phyloP scores from a whole-genome alignment of 495 filamentous ascomycete species.

The Neurospora sp. region DNA sequence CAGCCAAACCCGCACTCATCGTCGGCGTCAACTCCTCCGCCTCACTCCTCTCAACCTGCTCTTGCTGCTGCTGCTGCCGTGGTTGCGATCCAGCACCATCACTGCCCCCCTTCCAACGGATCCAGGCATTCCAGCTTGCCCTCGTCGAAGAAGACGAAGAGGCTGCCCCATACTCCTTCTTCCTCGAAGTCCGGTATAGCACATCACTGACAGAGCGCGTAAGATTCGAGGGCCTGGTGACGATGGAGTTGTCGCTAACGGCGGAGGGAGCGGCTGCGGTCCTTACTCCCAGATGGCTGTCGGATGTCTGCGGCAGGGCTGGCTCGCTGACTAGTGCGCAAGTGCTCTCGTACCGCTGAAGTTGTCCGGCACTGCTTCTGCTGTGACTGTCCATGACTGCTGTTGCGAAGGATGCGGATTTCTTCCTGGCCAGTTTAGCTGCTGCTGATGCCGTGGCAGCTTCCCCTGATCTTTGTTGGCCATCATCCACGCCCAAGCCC shows the following conservation, averaged over 20 bases:
- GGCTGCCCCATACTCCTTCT: neutral
- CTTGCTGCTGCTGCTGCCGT: neutral
- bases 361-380: constrained; percentile 3
- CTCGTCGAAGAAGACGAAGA: neutral
- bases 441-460: neutral
- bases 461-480: neutral
- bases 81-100: neutral
- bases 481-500: neutral
- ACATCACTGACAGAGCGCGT: neutral
- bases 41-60: neutral
- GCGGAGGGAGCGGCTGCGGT: constrained; percentile 10
- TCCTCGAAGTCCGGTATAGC: neutral
- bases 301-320: constrained; percentile 37
- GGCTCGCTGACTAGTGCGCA: constrained; percentile 34
- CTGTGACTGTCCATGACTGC: constrained; percentile 34
- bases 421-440: constrained; percentile 25
- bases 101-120: neutral
- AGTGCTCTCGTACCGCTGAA: constrained; percentile 3
- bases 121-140: neutral
- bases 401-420: constrained; percentile 35
- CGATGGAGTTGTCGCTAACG: neutral
- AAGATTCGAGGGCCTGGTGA: neutral
- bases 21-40: neutral
- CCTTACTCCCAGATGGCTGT: constrained; percentile 26
- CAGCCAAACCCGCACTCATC: neutral